Base-by-base conservation (phyloP, 2,329 filamentous ascomycete genomes). In the Dendrostoma leiphaemia region DNA sequence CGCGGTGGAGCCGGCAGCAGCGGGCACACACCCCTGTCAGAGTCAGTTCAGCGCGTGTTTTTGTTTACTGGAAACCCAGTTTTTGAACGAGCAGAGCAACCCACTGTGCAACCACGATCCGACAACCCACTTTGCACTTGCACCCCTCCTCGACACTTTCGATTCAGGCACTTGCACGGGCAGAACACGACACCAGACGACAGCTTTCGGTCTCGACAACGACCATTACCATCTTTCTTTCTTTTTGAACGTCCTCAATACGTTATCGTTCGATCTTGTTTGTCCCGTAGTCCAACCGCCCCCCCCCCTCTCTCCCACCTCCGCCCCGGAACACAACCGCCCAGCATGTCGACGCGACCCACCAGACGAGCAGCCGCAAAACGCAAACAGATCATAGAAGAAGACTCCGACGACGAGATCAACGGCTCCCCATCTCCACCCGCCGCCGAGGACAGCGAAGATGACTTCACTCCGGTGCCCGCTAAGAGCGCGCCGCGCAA, bases 381-480 rank as follows among this genome's bases (percentile, higher is more conserved):
- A 66, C 85, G 87, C 63, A 88, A 85, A 63, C 83, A 88, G 48
- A 80, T 95, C 45, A 75, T 92, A 56, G 91, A 95, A 61, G 91
- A 86, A 8, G 90, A 93, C 38, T 90, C 95, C 56, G 89, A 91
- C 34, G 90, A 95, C 55, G 89, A 91, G 35, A 75, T 82, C 63
- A 76, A 80, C 59, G 77, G 82, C 64, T 78, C 82, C 24, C 51
- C 54, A 13, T 56, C 50, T 4, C 48, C 74, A 67, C 38, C 68
- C 62, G 41, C 69, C 31, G 77, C 82, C 15, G 80, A 87, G 26
- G 82, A 88, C 3, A 78, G 74, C 47, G 88, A 89, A 60, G 88
- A 92, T 47, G 90, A 96, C 47, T 94, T 91, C 64, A 88, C 88
- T 41, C 91, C 91, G 2, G 88, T 87, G 45, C 81, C 87, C 1